phyloP scores from a whole-genome alignment of 352 stramenopile genomes.

The Peronosclerospora sorghi region DNA sequence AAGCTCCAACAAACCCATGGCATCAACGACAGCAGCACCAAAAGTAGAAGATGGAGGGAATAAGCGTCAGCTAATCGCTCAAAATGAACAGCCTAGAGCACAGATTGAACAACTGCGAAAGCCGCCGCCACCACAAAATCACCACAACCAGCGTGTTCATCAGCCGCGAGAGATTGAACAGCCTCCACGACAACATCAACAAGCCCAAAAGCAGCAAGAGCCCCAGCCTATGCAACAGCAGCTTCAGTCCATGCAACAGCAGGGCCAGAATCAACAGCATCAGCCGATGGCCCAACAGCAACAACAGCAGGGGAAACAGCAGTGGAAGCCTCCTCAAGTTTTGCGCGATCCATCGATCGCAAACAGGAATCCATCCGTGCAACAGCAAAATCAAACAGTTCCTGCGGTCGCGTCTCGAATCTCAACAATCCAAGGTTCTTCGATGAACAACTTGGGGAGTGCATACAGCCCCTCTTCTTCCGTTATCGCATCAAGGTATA shows the following conservation, averaged over 20 bases:
- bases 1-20: constrained; percentile 34
- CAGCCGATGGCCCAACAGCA: constrained; percentile 4
- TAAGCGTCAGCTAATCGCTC: background rate
- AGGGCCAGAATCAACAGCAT: constrained; percentile 4
- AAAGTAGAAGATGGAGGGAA: constrained; percentile 2
- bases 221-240: background rate
- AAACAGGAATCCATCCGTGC: constrained; percentile 6
- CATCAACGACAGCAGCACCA: constrained; percentile 9
- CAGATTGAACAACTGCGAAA: background rate
- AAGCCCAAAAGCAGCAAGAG: constrained; percentile 4
- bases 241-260: constrained; percentile 2
- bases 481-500: constrained; percentile 1
- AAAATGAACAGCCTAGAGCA: constrained; percentile 1
- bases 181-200: constrained; percentile 3
- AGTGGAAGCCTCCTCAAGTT: constrained; percentile 21
- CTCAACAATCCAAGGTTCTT: constrained; percentile 22
- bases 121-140: background rate
- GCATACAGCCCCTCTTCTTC: background rate
- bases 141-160: no score
- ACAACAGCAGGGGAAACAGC: constrained; percentile 16
- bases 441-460: constrained; percentile 11
- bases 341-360: constrained; percentile 8
- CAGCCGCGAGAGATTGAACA: constrained; percentile 5
- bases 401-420: constrained; percentile 15
- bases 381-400: constrained; percentile 6